phyloP scores from a whole-genome alignment of 352 stramenopile species.

The Phytophthora fragariaefolia region DNA sequence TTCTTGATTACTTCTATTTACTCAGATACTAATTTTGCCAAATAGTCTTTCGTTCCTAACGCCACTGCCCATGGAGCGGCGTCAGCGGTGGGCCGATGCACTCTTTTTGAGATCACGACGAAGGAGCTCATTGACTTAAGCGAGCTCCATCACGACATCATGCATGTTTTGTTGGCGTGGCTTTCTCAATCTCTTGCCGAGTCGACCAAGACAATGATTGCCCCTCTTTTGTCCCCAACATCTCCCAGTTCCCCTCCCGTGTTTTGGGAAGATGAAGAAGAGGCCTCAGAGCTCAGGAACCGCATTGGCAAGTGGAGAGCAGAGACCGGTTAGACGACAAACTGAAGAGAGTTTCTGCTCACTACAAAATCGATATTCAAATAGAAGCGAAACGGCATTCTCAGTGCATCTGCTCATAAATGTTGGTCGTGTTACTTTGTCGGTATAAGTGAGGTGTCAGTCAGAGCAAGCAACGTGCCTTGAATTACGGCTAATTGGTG shows the following conservation, averaged over 20 bases:
- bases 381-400: conserved; percentile 1
- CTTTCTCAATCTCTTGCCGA: conserved; percentile 72
- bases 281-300: conserved; percentile 35
- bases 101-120: neutral
- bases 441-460: too few relatives aligned
- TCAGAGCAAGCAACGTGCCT: too few relatives aligned
- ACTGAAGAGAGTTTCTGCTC: neutral
- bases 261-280: conserved; percentile 51
- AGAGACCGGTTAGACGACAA: conserved; percentile 51
- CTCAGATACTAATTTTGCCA: too few relatives aligned
- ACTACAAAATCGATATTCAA: conserved; percentile 12
- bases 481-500: too few relatives aligned
- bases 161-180: too few relatives aligned
- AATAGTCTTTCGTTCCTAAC: conserved; percentile 4
- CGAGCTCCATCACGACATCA: too few relatives aligned
- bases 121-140: conserved; percentile 3
- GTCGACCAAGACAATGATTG: conserved; percentile 73
- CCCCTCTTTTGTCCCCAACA: conserved; percentile 57
- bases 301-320: conserved; percentile 54
- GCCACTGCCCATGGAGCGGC: neutral
- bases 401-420: conserved; percentile 11
- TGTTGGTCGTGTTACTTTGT: too few relatives aligned
- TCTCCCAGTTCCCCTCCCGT: conserved; percentile 20
- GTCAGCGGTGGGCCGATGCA: neutral
- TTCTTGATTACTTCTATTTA: too few relatives aligned